These are phyloP conservation scores for Ophiocordyceps polyrhachis-furcata DNA, from an alignment of 2,329 filamentous ascomycete species.

Conservation along the genomic window DNA sequence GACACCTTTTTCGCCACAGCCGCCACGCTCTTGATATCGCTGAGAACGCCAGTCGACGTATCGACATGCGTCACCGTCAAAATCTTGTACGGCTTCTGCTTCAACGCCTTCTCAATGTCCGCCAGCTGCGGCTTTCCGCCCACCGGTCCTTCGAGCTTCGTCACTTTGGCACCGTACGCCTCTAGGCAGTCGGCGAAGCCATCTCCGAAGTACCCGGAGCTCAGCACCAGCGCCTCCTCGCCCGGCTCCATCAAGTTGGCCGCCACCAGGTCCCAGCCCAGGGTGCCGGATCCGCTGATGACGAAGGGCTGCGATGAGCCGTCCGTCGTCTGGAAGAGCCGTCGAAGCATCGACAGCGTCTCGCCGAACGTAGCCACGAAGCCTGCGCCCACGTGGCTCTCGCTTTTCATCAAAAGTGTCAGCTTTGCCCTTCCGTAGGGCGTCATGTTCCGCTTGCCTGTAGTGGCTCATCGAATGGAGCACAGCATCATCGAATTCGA, in stretches of 20 bases:
- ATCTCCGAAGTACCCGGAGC: slow-evolving; percentile 94
- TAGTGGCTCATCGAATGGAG: slow-evolving; percentile 89
- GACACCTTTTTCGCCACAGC: slow-evolving; percentile 73
- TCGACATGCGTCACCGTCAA: slow-evolving; percentile 94
- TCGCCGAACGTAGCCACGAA: slow-evolving; percentile 90
- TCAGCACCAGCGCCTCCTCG: slow-evolving; percentile 80
- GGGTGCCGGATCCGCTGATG: slow-evolving; percentile 81
- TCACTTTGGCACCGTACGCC: slow-evolving; percentile 78
- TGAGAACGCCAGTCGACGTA: slow-evolving; percentile 89
- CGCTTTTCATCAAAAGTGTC: slow-evolving; percentile 30
- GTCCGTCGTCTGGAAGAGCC: slow-evolving; percentile 83
- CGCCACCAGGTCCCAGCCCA: slow-evolving; percentile 94
- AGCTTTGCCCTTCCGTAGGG: slow-evolving; percentile 54
- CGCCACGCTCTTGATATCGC: slow-evolving; percentile 69
- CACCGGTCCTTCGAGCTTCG: slow-evolving; percentile 75
- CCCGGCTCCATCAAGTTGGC: slow-evolving; percentile 79
- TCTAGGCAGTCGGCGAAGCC: slow-evolving; percentile 83
- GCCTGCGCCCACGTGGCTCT: slow-evolving; percentile 78
- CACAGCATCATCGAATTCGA: slow-evolving; percentile 96
- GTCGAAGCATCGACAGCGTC: slow-evolving; percentile 68
- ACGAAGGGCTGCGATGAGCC: slow-evolving; percentile 76
- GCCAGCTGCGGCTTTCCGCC: slow-evolving; percentile 72
- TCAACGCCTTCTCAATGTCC: slow-evolving; percentile 75
- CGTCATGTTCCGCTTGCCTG: slow-evolving; percentile 56
- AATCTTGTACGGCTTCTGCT: slow-evolving; percentile 83